Percentiles rank a stretch among this genome's conserved stretches.
Evolutionary conservation across 768 basidiomycete species (phyloP).

Genomic region (Mycena vitilis): DNA sequence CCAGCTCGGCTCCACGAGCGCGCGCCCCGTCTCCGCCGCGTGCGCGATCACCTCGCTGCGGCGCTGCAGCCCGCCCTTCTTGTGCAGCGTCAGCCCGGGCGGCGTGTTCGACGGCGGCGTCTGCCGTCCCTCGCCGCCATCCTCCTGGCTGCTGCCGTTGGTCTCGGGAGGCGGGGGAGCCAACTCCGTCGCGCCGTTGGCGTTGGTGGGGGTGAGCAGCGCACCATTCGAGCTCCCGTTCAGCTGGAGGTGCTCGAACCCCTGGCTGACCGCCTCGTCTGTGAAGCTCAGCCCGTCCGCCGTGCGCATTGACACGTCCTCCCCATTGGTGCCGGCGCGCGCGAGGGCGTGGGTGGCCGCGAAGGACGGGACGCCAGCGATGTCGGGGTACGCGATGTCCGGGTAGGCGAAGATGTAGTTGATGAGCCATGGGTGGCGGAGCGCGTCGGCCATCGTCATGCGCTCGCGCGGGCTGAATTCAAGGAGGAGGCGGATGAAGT

Average conservation of each 20-base stretch:
- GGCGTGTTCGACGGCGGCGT: constrained; percentile 32
- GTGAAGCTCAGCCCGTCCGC: constrained; percentile 35
- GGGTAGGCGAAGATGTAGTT: constrained; percentile 19
- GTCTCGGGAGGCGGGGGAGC: neutral
- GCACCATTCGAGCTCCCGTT: constrained; percentile 7
- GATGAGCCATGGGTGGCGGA: constrained; percentile 82
- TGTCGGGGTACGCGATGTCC: constrained; percentile 30
- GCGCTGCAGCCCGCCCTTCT: constrained; percentile 53
- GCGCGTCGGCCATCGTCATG: constrained; percentile 78
- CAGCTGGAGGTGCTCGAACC: constrained; percentile 31
- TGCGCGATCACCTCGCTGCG: constrained; percentile 60
- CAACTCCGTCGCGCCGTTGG: neutral
- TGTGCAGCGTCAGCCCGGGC: constrained; percentile 38
- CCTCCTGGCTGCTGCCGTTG: neutral
- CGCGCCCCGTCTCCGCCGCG: constrained; percentile 54
- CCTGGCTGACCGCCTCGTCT: constrained; percentile 38
- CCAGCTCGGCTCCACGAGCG: constrained; percentile 62
- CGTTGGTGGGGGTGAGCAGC: neutral
- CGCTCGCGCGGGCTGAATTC: constrained; percentile 70
- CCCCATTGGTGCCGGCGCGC: constrained; percentile 32
- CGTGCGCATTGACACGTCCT: constrained; percentile 32
- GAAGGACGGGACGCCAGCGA: constrained; percentile 7
- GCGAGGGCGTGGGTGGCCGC: no score
- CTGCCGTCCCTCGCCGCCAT: neutral
- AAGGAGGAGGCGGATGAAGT: constrained; percentile 78